Base-by-base conservation (phyloP, 805 yeast species). In the Candida alai region DNA sequence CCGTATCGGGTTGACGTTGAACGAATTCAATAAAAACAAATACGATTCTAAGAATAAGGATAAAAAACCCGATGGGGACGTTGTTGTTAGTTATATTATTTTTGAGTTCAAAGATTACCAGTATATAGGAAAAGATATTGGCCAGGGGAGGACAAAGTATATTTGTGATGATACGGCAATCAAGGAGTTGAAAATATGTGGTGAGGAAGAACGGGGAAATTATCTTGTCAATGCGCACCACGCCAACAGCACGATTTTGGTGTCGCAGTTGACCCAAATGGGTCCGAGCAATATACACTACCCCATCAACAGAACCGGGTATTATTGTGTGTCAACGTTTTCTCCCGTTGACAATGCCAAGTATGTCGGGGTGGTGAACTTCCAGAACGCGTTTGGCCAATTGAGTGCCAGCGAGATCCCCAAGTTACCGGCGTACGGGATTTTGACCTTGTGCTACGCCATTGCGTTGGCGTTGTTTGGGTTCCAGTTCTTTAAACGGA, bases 301-400 rank as follows among this genome's bases (percentile, higher is more conserved):
- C 50, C 67, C 68, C 4, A 76, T 93, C 28, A 64, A 69, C 37
- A 69, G 72, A 39, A 87, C 97, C 1, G 97, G 97, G 5, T 93
- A 83, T 58, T 93, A 89, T 62, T 93, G 98, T 66, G 83, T 90
- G 26, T 79, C 88, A 2, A 81, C 94, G 0, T 77, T 68, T 44
- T 68, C 77, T 16, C 62, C 73, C 16, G 46, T 56, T 12, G 49
- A 55, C 9, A 54, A 53, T 30, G 54, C 56, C 28, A 66, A 64
- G 14, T 93, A 80, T 58, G 57, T 69, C 32, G 84, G 90, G 11
- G 58, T 62, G n/a, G 82, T 83, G 28, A 81, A 80, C 48, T 93
- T 86, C 62, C 93, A 87, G 64, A 93, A 89, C 61, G 84, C 97
- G 4, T 93, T 75, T 58, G 98, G 98, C 37, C 75, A 85, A 40